Evolutionary conservation across 352 stramenopile genomes (phyloP).

Genomic region (Blastocystis sp.): DNA sequence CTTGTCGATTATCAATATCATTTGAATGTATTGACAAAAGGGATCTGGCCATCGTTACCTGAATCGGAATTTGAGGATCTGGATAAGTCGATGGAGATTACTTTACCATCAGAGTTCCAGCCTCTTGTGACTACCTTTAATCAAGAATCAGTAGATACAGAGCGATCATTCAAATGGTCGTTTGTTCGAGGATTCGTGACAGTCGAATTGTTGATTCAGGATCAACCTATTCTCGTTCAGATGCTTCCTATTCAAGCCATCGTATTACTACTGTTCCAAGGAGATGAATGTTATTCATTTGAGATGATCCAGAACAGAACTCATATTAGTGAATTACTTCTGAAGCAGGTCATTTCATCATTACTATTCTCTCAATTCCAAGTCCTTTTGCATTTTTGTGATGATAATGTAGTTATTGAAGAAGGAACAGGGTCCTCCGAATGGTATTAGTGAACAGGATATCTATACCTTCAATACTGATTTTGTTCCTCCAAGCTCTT

Average conservation of each 20-base stretch:
- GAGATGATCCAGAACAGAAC: neutral
- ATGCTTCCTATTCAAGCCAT: conserved; percentile 9
- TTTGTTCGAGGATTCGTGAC: conserved; percentile 29
- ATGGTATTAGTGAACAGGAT: neutral
- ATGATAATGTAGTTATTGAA: neutral
- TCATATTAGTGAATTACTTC: neutral
- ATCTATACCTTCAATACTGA: neutral
- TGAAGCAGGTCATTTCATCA: neutral
- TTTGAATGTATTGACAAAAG: neutral
- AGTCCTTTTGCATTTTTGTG: neutral
- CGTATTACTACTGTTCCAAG: conserved; percentile 1
- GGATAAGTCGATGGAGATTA: neutral
- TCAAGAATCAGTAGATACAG: neutral
- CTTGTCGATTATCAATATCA: neutral
- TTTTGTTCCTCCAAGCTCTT: neutral
- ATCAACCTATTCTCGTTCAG: neutral
- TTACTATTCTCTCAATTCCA: neutral
- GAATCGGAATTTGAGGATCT: conserved; percentile 12
- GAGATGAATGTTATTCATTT: neutral
- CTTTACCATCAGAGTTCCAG: neutral
- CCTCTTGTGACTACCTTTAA: neutral
- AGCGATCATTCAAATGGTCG: neutral
- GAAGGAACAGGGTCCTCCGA: neutral
- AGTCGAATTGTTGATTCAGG: neutral
- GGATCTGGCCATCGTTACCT: neutral